These are phyloP conservation scores for Trichoderma polysporum DNA, from an alignment of 2,329 filamentous ascomycete species.

Conservation along the genomic window DNA sequence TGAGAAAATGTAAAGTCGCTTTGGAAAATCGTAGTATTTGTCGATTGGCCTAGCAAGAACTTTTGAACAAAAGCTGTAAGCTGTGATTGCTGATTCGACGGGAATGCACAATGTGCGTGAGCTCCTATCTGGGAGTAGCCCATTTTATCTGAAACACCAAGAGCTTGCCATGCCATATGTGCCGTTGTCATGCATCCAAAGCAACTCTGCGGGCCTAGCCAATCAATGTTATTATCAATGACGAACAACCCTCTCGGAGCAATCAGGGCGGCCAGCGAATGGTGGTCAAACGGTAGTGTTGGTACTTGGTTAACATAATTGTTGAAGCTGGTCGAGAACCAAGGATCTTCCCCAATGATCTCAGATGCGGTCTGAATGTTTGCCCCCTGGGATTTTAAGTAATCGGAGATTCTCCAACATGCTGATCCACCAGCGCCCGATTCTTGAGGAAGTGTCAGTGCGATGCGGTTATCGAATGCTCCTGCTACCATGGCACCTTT, in stretches of 20 bases:
- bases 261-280: background rate
- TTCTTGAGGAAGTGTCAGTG: slow-evolving; percentile 6
- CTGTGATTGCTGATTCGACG: slow-evolving; percentile 1
- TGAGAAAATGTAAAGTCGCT: slow-evolving; percentile 1
- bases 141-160: background rate
- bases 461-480: slow-evolving; percentile 2
- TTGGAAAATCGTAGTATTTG: slow-evolving; percentile 4
- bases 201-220: slow-evolving; percentile 12
- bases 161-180: slow-evolving; percentile 8
- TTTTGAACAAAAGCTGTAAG: slow-evolving; percentile 13
- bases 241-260: background rate
- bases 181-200: slow-evolving; percentile 11
- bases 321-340: slow-evolving; percentile 1
- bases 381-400: background rate
- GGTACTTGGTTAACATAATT: slow-evolving; percentile 9
- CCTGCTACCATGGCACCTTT: slow-evolving; percentile 9
- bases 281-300: slow-evolving; percentile 1
- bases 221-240: slow-evolving; percentile 10
- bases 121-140: slow-evolving; percentile 12
- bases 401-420: slow-evolving; percentile 9
- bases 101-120: slow-evolving; percentile 10
- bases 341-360: slow-evolving; percentile 10
- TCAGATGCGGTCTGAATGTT: slow-evolving; percentile 13
- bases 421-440: slow-evolving; percentile 1
- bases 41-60: background rate